Conservation (phyloP, 441 rosid species). For the Bruguiera hainesii region DNA sequence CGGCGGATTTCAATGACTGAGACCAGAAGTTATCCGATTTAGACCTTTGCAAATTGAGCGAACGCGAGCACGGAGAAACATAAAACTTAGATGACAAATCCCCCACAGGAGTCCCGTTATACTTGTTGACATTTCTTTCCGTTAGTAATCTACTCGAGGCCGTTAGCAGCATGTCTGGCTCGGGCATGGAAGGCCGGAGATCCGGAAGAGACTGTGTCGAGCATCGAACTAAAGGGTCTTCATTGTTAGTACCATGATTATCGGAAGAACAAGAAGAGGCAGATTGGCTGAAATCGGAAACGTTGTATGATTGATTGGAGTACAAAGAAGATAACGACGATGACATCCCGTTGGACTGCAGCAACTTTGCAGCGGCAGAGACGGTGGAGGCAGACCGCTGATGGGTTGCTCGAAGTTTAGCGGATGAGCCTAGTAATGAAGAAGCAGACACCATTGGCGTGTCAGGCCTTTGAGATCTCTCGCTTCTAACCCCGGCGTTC, state of each 20-base stretch:
- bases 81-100: constrained; percentile 15
- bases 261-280: constrained; percentile 3
- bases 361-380: constrained; percentile 53
- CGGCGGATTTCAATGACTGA: constrained; percentile 30
- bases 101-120: constrained; percentile 1
- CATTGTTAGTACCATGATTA: background rate
- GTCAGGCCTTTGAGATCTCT: constrained; percentile 31
- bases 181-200: constrained; percentile 39
- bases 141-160: constrained; percentile 32
- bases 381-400: constrained; percentile 30
- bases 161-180: constrained; percentile 32
- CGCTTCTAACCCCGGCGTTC: constrained; percentile 17
- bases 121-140: constrained; percentile 32
- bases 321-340: background rate
- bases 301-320: too few relatives aligned
- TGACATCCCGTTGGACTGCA: constrained; percentile 45
- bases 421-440: constrained; percentile 15
- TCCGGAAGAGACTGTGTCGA: constrained; percentile 21
- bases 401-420: constrained; percentile 32
- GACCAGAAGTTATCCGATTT: constrained; percentile 31
- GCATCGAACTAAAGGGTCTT: constrained; percentile 9
- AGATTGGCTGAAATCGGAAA: background rate
- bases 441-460: constrained; percentile 32
- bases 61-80: constrained; percentile 45
- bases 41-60: constrained; percentile 41